These are phyloP conservation scores for Pistacia integerrima DNA, from an alignment of 345 rosid genomes.

Conservation along the genomic window DNA sequence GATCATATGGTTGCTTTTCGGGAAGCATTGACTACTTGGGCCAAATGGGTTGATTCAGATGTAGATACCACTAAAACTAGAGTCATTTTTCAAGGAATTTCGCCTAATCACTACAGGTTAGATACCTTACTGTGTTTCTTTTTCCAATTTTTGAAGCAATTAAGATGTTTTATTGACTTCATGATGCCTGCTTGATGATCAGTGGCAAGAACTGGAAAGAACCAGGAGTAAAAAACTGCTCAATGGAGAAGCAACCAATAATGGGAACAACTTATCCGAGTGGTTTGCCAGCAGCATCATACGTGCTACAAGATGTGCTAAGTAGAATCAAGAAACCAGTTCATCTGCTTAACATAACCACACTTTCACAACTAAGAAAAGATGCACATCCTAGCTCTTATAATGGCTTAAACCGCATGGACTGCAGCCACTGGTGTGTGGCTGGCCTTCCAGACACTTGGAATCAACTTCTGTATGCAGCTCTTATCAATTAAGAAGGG, in stretches of 20 bases:
- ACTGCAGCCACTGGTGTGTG: conserved; percentile 83
- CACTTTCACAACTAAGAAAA: conserved; percentile 66
- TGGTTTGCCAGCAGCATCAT: conserved; percentile 42
- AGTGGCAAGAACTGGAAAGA: conserved; percentile 61
- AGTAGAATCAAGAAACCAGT: conserved; percentile 46
- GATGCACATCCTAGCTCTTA: conserved; percentile 63
- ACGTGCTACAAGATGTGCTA: conserved; percentile 42
- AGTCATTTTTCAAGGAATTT: conserved; percentile 77
- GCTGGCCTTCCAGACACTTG: conserved; percentile 67
- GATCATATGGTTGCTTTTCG: conserved; percentile 76
- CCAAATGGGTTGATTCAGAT: conserved; percentile 79
- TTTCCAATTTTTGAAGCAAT: too few species aligned
- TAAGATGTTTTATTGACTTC: too few species aligned
- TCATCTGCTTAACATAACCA: conserved; percentile 61
- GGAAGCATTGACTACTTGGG: conserved; percentile 76
- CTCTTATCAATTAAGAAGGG: conserved; percentile 23
- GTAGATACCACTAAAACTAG: conserved; percentile 62
- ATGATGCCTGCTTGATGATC: neutral
- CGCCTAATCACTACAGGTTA: conserved; percentile 81
- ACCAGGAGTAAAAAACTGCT: conserved; percentile 53
- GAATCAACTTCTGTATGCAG: conserved; percentile 55
- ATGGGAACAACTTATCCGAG: conserved; percentile 41
- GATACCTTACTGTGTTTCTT: neutral
- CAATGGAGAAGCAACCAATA: conserved; percentile 43
- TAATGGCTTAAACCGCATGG: conserved; percentile 57